Evolutionary conservation across 208 protist species (phyloP).

Genomic region (Crithidia sp.): DNA sequence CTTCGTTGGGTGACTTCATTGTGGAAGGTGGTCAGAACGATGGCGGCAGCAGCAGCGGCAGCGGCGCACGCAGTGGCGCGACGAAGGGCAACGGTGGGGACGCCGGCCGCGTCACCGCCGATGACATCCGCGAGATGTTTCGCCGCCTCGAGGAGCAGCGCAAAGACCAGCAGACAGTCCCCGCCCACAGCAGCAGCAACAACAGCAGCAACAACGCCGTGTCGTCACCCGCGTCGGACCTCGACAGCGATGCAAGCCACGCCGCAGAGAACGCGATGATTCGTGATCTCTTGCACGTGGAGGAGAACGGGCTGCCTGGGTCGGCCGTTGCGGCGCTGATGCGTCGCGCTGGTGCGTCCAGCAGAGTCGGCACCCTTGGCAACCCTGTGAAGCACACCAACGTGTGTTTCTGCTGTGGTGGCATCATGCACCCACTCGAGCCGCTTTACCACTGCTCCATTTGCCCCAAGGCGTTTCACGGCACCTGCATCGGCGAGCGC

Average conservation of each 20-base stretch:
- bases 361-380: neutral
- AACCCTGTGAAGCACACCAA: constrained; percentile 40
- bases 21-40: constrained; percentile 56
- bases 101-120: constrained; percentile 33
- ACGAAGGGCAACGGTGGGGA: neutral
- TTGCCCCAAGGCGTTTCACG: constrained; percentile 89
- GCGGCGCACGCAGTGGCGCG: neutral
- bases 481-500: constrained; percentile 64
- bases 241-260: neutral
- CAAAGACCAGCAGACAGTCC: neutral
- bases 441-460: constrained; percentile 79
- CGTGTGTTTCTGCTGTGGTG: constrained; percentile 77
- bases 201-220: neutral
- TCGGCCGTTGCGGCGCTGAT: constrained; percentile 4
- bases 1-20: constrained; percentile 94
- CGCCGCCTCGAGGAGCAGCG: constrained; percentile 27
- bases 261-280: constrained; percentile 54
- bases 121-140: constrained; percentile 67
- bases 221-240: constrained; percentile 5
- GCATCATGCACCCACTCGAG: constrained; percentile 80
- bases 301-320: constrained; percentile 39
- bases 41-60: constrained; percentile 18
- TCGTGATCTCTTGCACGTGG: constrained; percentile 51
- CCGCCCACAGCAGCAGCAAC: neutral
- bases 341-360: neutral